Conservation (phyloP, 2,329 filamentous ascomycete genomes). For the Phoma sp. region DNA sequence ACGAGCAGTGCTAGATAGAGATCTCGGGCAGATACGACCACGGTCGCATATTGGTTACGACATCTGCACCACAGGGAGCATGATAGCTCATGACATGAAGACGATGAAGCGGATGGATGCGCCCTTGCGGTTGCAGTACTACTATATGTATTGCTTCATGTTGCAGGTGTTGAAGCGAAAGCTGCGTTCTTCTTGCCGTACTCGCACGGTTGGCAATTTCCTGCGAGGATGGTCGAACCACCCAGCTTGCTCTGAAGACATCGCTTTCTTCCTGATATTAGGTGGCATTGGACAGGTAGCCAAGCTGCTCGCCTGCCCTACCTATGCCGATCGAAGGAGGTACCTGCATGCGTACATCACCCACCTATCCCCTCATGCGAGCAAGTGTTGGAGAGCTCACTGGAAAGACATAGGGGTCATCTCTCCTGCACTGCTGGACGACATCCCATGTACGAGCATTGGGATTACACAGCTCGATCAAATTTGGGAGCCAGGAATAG, state of each 20-base stretch:
- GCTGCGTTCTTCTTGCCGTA: constrained; percentile 38
- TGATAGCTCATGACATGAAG: constrained; percentile 34
- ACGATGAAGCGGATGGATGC: constrained; percentile 41
- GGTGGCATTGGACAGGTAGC: constrained; percentile 45
- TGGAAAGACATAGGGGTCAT: constrained; percentile 44
- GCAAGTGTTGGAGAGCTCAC: constrained; percentile 41
- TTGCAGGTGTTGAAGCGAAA: constrained; percentile 42
- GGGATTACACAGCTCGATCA: constrained; percentile 45
- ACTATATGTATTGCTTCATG: constrained; percentile 48
- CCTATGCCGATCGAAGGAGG: constrained; percentile 40
- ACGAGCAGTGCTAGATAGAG: constrained; percentile 37
- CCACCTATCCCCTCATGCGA: constrained; percentile 45
- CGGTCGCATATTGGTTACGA: constrained; percentile 43
- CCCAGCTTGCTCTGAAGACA: constrained; percentile 42
- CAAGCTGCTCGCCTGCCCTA: constrained; percentile 41
- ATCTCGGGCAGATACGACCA: constrained; percentile 42
- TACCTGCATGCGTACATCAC: constrained; percentile 43
- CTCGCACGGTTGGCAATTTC: constrained; percentile 38
- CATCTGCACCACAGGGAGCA: constrained; percentile 40
- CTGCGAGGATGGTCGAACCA: constrained; percentile 41
- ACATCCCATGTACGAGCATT: constrained; percentile 45
- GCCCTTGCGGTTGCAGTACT: constrained; percentile 44
- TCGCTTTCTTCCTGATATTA: constrained; percentile 44
- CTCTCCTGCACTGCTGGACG: constrained; percentile 43
- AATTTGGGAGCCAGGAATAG: constrained; percentile 44